These are phyloP conservation scores for Mycosphaerella sp. DNA, from an alignment of 2,329 filamentous ascomycete genomes.

Conservation along the genomic window DNA sequence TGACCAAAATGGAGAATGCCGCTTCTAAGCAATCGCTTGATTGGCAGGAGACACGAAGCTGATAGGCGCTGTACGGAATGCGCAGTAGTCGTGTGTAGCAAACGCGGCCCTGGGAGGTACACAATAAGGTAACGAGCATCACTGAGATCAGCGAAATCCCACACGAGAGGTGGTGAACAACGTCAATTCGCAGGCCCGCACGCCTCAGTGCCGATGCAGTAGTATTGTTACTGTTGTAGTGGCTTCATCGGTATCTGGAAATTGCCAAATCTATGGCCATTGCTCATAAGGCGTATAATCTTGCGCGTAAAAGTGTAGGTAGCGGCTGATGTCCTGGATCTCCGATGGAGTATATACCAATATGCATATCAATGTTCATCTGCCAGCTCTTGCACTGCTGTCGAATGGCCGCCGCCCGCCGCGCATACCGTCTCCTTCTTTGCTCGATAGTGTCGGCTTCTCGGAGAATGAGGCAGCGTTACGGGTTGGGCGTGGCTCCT, in stretches of 20 bases:
- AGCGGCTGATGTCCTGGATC: background rate
- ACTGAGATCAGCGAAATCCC: background rate
- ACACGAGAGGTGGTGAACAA: background rate
- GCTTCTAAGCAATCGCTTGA: background rate
- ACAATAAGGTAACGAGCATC: background rate
- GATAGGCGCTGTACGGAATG: background rate
- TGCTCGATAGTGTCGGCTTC: background rate
- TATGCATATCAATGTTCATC: background rate
- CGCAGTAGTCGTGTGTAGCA: background rate
- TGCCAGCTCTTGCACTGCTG: background rate
- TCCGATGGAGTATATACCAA: background rate
- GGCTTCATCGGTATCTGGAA: no score
- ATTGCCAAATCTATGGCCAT: no score
- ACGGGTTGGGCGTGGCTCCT: conserved; percentile 2
- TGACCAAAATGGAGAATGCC: background rate
- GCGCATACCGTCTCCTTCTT: background rate
- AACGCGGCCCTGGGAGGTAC: no score
- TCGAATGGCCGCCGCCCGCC: background rate
- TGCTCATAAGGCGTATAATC: background rate
- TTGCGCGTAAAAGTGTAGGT: background rate
- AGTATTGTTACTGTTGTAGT: no score
- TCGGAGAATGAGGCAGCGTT: background rate
- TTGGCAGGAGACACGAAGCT: background rate
- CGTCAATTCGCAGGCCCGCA: background rate
- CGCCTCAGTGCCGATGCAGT: background rate